Conservation (phyloP, 2,329 filamentous ascomycete species). For the Ceratocystis colombiana region DNA sequence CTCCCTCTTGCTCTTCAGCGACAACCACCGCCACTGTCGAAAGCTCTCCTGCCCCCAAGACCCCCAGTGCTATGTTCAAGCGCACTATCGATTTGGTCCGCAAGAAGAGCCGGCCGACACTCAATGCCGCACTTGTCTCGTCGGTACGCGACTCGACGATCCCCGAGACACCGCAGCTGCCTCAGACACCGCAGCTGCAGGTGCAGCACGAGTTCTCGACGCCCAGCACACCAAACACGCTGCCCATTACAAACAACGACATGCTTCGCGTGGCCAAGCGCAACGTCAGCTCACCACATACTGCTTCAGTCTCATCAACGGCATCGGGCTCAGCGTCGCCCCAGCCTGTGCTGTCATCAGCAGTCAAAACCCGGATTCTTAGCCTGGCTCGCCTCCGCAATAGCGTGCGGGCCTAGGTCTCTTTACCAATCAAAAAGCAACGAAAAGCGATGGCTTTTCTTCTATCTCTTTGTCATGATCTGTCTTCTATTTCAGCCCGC, state of each 20-base stretch:
- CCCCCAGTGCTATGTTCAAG: slow-evolving; percentile 42
- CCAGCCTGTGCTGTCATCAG: slow-evolving; percentile 19
- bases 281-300: slow-evolving; percentile 31
- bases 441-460: slow-evolving; percentile 1
- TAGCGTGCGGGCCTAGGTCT: slow-evolving; percentile 17
- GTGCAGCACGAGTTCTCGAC: slow-evolving; percentile 1
- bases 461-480: slow-evolving; percentile 16
- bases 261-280: slow-evolving; percentile 38
- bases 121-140: slow-evolving; percentile 32
- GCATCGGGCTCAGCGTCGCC: slow-evolving; percentile 12
- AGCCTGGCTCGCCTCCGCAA: slow-evolving; percentile 23
- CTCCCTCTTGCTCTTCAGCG: not conserved
- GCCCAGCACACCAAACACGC: slow-evolving; percentile 27
- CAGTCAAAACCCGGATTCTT: slow-evolving; percentile 25
- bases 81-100: slow-evolving; percentile 45
- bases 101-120: slow-evolving; percentile 45
- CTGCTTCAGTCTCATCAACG: slow-evolving; percentile 24
- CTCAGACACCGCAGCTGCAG: not conserved
- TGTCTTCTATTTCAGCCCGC: not conserved
- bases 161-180: slow-evolving; percentile 29
- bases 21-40: slow-evolving; percentile 26
- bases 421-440: not conserved
- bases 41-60: slow-evolving; percentile 28
- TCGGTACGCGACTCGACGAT: slow-evolving; percentile 33
- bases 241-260: slow-evolving; percentile 40